Evolutionary conservation across 2,329 filamentous ascomycete species (phyloP).

Genomic region (Pseudocercospora ulei): DNA sequence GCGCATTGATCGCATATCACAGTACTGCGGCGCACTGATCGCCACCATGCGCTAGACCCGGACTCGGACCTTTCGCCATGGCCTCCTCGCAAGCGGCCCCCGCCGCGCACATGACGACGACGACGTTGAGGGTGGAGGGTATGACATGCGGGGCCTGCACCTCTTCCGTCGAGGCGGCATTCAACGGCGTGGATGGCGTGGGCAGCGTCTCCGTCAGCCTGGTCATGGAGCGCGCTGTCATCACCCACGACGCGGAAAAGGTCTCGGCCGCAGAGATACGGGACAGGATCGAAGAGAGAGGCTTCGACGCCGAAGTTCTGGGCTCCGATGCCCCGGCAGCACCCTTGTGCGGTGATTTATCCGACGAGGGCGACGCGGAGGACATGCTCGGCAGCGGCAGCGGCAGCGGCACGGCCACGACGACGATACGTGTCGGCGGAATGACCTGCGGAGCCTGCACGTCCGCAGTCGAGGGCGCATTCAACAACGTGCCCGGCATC

Average conservation of each 20-base stretch:
- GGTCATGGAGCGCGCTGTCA: constrained; percentile 88
- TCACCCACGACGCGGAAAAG: constrained; percentile 71
- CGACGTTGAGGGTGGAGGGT: constrained; percentile 79
- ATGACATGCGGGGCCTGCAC: constrained; percentile 88
- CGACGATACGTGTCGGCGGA: constrained; percentile 79
- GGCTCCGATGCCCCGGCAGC: constrained; percentile 28
- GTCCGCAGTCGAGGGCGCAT: constrained; percentile 85
- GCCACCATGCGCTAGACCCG: too few species aligned
- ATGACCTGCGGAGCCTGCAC: constrained; percentile 88
- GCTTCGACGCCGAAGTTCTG: constrained; percentile 66
- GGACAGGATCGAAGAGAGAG: constrained; percentile 81
- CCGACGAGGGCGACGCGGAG: constrained; percentile 22
- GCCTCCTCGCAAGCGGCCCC: constrained; percentile 19
- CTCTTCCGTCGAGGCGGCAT: constrained; percentile 79
- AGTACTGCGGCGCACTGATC: too few species aligned
- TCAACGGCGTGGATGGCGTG: constrained; percentile 69
- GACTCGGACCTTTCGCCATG: constrained; percentile 14
- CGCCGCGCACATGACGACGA: constrained; percentile 62
- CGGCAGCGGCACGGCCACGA: constrained; percentile 68
- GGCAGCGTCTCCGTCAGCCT: constrained; percentile 84
- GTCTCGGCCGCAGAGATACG: constrained; percentile 66
- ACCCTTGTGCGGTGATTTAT: constrained; percentile 22
- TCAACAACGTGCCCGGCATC: constrained; percentile 70
- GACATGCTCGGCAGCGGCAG: constrained; percentile 33
- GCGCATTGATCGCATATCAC: too few species aligned